These are phyloP conservation scores for Monosporozyma aerobia DNA, from an alignment of 805 yeast genomes.

Conservation along the genomic window DNA sequence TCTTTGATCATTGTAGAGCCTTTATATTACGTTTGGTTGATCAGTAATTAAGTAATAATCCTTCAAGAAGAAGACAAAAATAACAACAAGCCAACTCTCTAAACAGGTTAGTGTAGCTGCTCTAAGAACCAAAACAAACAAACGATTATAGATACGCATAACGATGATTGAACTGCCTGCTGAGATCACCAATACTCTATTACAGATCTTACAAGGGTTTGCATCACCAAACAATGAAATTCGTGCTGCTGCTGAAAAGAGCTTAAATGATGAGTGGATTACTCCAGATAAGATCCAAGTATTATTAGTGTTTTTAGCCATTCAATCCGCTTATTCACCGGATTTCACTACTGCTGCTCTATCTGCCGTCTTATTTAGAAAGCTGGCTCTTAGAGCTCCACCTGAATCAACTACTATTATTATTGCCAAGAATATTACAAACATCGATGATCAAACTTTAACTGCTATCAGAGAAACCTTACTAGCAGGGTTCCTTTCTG, in stretches of 20 bases:
- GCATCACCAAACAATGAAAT: constrained; percentile 68
- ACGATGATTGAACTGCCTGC: constrained; percentile 44
- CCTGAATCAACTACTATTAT: constrained; percentile 46
- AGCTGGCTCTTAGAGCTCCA: constrained; percentile 76
- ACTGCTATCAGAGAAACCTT: constrained; percentile 55
- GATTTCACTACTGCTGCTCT: constrained; percentile 55
- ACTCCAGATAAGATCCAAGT: constrained; percentile 55
- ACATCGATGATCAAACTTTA: constrained; percentile 48
- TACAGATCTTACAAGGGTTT: constrained; percentile 53
- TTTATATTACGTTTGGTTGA: background rate
- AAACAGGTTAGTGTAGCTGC: background rate
- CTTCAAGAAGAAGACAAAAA: background rate
- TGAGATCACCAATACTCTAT: constrained; percentile 47
- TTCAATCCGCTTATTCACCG: constrained; percentile 60
- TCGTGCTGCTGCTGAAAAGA: constrained; percentile 71
- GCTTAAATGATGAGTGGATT: constrained; percentile 70
- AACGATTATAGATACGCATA: background rate
- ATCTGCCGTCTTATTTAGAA: constrained; percentile 81
- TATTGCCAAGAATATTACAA: constrained; percentile 71
- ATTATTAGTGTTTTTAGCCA: constrained; percentile 69
- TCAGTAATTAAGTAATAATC: background rate
- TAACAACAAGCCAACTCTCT: background rate
- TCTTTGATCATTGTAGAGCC: background rate
- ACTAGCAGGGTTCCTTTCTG: constrained; percentile 62
- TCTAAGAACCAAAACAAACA: background rate